Percentiles rank a stretch among this genome's conserved stretches.
These are phyloP conservation scores for Metschnikowia gelsemii DNA, from an alignment of 805 yeast genomes.

Conservation along the genomic window DNA sequence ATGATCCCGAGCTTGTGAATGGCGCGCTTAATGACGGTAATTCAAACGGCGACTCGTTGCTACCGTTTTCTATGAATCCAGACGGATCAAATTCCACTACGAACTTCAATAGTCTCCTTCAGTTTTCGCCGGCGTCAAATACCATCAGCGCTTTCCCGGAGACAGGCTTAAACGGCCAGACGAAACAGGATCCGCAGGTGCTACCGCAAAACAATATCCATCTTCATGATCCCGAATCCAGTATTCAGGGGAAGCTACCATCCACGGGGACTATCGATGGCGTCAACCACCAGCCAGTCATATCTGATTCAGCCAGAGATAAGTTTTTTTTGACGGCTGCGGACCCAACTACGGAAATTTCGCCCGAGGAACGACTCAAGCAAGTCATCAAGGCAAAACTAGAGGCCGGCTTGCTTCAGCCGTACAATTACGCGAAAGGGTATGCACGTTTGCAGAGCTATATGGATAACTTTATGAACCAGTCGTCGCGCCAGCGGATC, in stretches of 20 bases:
- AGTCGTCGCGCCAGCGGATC: slow-evolving; percentile 78
- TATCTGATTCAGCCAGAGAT: slow-evolving; percentile 80
- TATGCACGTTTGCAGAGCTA: slow-evolving; percentile 85
- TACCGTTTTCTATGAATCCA: slow-evolving; percentile 17
- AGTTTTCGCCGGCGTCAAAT: slow-evolving; percentile 28
- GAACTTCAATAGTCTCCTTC: slow-evolving; percentile 24
- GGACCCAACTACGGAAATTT: slow-evolving; percentile 90
- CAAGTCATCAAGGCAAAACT: slow-evolving; percentile 92
- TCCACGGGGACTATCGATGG: background rate
- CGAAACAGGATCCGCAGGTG: slow-evolving; percentile 11
- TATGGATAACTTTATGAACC: slow-evolving; percentile 91
- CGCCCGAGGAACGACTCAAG: slow-evolving; percentile 89
- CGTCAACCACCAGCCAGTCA: slow-evolving; percentile 36
- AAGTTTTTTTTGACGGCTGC: slow-evolving; percentile 95
- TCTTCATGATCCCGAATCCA: slow-evolving; percentile 8
- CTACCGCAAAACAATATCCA: slow-evolving; percentile 13
- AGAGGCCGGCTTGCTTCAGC: slow-evolving; percentile 89
- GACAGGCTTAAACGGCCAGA: slow-evolving; percentile 3
- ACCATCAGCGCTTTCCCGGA: slow-evolving; percentile 11
- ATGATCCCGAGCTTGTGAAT: slow-evolving; percentile 71
- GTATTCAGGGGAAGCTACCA: background rate
- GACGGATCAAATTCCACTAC: slow-evolving; percentile 8
- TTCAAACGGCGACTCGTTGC: slow-evolving; percentile 15
- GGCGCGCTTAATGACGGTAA: slow-evolving; percentile 34
- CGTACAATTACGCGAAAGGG: slow-evolving; percentile 92